Percentiles rank a stretch among this genome's conserved stretches.
phyloP scores from a whole-genome alignment of 2,329 filamentous ascomycete genomes.

The Cordyceps cicadae region DNA sequence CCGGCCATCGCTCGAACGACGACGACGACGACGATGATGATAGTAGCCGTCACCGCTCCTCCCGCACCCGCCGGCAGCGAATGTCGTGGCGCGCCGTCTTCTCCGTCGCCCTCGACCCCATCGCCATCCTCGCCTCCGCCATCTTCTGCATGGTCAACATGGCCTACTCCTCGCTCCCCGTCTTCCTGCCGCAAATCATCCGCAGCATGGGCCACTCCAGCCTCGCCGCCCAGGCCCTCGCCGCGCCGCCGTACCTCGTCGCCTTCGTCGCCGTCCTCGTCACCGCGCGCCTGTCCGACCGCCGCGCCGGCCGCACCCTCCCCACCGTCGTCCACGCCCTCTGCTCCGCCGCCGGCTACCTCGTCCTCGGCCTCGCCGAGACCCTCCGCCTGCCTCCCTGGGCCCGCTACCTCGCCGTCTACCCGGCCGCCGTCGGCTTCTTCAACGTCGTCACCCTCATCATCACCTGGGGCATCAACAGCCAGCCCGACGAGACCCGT shows the following conservation, averaged over 20 bases:
- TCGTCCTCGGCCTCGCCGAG: slow-evolving; percentile 52
- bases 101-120: slow-evolving; percentile 54
- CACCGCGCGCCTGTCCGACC: slow-evolving; percentile 67
- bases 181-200: slow-evolving; percentile 78
- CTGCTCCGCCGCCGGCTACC: slow-evolving; percentile 53
- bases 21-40: background rate
- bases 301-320: slow-evolving; percentile 49
- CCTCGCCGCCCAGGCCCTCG: slow-evolving; percentile 64
- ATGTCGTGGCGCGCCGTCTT: slow-evolving; percentile 49
- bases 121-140: slow-evolving; percentile 64
- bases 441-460: slow-evolving; percentile 78
- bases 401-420: slow-evolving; percentile 65
- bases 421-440: slow-evolving; percentile 71
- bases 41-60: background rate
- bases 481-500: slow-evolving; percentile 60
- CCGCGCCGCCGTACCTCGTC: slow-evolving; percentile 71
- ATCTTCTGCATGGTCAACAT: slow-evolving; percentile 89
- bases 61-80: slow-evolving; percentile 20
- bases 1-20: background rate
- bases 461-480: slow-evolving; percentile 85
- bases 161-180: slow-evolving; percentile 78
- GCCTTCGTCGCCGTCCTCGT: slow-evolving; percentile 64
- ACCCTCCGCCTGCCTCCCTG: slow-evolving; percentile 33
- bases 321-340: slow-evolving; percentile 64
- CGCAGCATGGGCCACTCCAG: slow-evolving; percentile 64